Evolutionary conservation across 2,329 filamentous ascomycete genomes (phyloP), one percentile per base, ranked within the genome.

Genomic region (Arthroderma sp.): DNA sequence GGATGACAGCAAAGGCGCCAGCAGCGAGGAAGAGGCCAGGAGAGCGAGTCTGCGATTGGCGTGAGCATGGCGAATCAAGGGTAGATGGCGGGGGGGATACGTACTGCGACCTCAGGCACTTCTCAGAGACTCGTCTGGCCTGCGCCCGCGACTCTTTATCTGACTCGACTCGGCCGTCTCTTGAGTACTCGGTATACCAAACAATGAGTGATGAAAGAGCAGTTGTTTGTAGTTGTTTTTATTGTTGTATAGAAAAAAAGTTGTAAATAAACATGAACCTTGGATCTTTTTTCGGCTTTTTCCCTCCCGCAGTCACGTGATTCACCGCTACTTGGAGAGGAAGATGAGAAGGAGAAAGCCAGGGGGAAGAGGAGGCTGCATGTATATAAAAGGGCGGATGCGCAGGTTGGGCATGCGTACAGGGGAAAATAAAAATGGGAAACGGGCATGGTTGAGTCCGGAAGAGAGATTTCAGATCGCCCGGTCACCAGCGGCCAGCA

Each of bases 401-500:
- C 8, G 2, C 25, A 33, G 47, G 47, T 51, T 51, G 47, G 47
- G 47, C 47, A 51, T 51, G 47, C 47, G 25, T 33, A 33, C 47
- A 43, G 39, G 31, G 11, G 35, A 37, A 8, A 9, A 37, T 37
- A 3, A 5, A 23, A 25, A 19, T 23, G 11, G 15, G 41, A 47
- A 23, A 51, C 44, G n/a, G 44, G 43, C 35, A 38, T n/a, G 35
- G 28, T 31, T 31, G 28, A 31, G 28, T 31, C 28, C 28, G 19
- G 41, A 19, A 21, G 19, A 47, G 41, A 25, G 41, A 41, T 21
- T n/a, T 23, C 41, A 47, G 41, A 47, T 47, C 41, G 19, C 41
- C 41, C 41, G 41, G 41, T 47, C 41, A 47, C 41, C 41, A 47
- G 41, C 41, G 41, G 41, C 23, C 47, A 51, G 47, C 47, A 33